A percentile compares a stretch with the other conserved stretches of the same genome.
phyloP scores from a whole-genome alignment of 495 filamentous ascomycete genomes.

The Neohortaea acidophila region DNA sequence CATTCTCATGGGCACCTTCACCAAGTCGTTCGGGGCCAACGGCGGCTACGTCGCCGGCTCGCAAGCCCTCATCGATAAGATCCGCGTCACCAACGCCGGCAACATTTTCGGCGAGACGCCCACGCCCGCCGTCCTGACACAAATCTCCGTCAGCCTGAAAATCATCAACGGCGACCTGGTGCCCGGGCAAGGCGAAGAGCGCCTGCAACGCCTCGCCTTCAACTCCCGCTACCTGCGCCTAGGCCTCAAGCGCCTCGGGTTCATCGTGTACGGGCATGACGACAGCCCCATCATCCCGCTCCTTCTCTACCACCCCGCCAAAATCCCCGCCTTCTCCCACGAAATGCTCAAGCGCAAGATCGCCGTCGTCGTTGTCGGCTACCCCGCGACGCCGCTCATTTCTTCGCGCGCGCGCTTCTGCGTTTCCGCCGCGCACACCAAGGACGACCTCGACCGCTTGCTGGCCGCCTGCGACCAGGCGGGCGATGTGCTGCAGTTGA shows the following conservation, averaged over 20 bases:
- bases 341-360: conserved; percentile 97
- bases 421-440: conserved; percentile 89
- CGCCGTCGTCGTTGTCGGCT: conserved; percentile 94
- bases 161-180: conserved; percentile 77
- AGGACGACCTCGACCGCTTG: conserved; percentile 89
- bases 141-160: conserved; percentile 69
- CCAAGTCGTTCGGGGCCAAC: conserved; percentile 96
- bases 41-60: conserved; percentile 90
- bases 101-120: conserved; percentile 80
- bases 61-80: conserved; percentile 80
- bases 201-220: conserved; percentile 90
- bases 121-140: conserved; percentile 68
- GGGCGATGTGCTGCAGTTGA: conserved; percentile 80
- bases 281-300: conserved; percentile 94
- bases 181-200: conserved; percentile 89
- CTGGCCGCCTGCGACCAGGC: conserved; percentile 84
- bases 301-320: conserved; percentile 87
- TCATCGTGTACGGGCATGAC: conserved; percentile 93
- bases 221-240: conserved; percentile 95
- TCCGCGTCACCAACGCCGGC: conserved; percentile 70
- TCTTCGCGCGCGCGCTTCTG: conserved; percentile 91
- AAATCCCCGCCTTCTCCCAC: conserved; percentile 94
- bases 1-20: conserved; percentile 94
- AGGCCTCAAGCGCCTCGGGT: conserved; percentile 88
- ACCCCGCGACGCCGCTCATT: conserved; percentile 92